These are phyloP conservation scores for Heterobasidion parviporum DNA, from an alignment of 1,284 basidiomycete genomes.

Conservation along the genomic window DNA sequence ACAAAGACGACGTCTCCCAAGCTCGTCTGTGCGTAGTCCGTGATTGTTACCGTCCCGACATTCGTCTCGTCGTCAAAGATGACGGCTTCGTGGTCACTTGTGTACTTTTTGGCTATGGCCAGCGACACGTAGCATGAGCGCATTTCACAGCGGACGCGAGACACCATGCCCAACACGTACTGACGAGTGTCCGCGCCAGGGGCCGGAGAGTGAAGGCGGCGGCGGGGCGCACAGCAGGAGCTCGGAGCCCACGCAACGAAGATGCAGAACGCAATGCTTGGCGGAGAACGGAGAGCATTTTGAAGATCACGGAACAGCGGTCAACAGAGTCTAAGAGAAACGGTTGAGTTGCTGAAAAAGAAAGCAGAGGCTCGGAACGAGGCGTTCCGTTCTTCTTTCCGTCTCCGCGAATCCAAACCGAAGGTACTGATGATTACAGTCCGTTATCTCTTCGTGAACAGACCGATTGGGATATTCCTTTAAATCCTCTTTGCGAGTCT, in stretches of 20 bases:
- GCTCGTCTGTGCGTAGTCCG: slow-evolving; percentile 88
- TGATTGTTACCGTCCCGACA: slow-evolving; percentile 83
- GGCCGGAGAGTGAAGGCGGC: slow-evolving; percentile 10
- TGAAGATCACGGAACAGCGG: neutral
- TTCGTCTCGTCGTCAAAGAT: slow-evolving; percentile 74
- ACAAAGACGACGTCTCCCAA: slow-evolving; percentile 98
- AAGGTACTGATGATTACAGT: neutral
- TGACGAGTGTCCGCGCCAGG: slow-evolving; percentile 25
- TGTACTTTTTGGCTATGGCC: slow-evolving; percentile 72
- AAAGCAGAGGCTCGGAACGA: neutral
- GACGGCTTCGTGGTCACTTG: slow-evolving; percentile 88
- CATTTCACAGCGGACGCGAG: neutral
- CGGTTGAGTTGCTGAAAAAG: no score
- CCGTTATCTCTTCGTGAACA: no score
- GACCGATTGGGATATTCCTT: no score
- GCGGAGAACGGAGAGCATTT: slow-evolving; percentile 14
- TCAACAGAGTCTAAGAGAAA: no score
- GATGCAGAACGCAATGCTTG: slow-evolving; percentile 20
- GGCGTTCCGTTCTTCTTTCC: neutral
- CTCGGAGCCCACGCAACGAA: slow-evolving; percentile 16
- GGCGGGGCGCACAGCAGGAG: slow-evolving; percentile 12
- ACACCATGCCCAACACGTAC: slow-evolving; percentile 18
- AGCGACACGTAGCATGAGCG: neutral
- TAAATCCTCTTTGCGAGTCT: no score
- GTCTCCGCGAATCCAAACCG: neutral